Base-by-base conservation (phyloP, 2,329 filamentous ascomycete genomes). In the Teratosphaeria viscida region DNA sequence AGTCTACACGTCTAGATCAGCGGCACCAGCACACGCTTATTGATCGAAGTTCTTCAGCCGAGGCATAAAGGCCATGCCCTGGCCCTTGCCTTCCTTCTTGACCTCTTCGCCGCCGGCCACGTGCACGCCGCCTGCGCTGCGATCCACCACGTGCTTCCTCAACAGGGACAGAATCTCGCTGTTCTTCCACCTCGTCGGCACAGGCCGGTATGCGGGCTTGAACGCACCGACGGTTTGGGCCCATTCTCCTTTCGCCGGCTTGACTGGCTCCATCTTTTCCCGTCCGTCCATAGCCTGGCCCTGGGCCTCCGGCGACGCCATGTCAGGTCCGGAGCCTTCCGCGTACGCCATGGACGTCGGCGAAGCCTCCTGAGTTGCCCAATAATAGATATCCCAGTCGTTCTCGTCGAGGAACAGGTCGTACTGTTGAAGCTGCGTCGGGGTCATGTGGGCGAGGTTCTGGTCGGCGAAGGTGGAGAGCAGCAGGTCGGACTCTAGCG, bases 311-410 rank as follows among this genome's bases (percentile, higher is more conserved):
- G 74, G 71, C 3, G 75, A 74, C 11, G 79, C 75, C 61, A 74
- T 63, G 12, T 74, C 74, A 2, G 75, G 69, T n/a, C 75, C 75
- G 29, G 74, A 77, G 32, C 81, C 79, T 65, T 84, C 81, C 5
- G 81, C 79, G 54, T 79, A 79, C 60, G 83, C 79, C 57, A 79
- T 74, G 37, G 84, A 81, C n/a, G 82, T 82, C 1, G 80, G 77
- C 4, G 82, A 77, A 12, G 86, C 81, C 67, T 90, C 85, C 75
- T 99, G 94, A 16, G 94, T 99, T 3, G 89, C 90, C 94, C 94
- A 99, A 81, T 99, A 99, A 81, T 99, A 99, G 63, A 99, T 96
- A 74, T 99, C 94, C 94, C 94, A 99, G 78, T 99, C 94, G 76
- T 99, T 99, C 78, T 99, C 94, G 75, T 99, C 94, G 59, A 99